Evolutionary conservation across 176 grass and related monocot genomes (phyloP).

Genomic region (Rhynchospora pubera): DNA sequence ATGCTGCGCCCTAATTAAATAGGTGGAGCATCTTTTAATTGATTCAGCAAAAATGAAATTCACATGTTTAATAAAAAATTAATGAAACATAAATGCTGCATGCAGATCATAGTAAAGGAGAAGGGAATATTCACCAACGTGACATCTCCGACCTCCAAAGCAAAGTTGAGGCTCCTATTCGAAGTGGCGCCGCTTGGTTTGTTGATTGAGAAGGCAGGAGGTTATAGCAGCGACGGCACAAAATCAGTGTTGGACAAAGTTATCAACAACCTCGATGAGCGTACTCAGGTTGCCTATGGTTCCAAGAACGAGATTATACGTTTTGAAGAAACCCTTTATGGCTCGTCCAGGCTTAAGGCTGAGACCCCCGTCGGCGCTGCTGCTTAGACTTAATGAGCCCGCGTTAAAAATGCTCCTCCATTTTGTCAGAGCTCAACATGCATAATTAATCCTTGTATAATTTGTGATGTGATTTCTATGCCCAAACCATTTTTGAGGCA

Average conservation of each 20-base stretch:
- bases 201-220: conserved; percentile 90
- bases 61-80: background rate
- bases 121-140: conserved; percentile 99
- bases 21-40: too few species aligned
- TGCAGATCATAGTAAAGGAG: conserved; percentile 98
- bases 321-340: conserved; percentile 89
- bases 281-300: conserved; percentile 86
- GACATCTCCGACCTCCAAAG: conserved; percentile 63
- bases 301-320: conserved; percentile 98
- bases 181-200: conserved; percentile 89
- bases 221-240: conserved; percentile 86
- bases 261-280: conserved; percentile 59
- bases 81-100: background rate
- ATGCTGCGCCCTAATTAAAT: too few species aligned
- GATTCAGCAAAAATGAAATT: too few species aligned
- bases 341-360: conserved; percentile 58
- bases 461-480: background rate
- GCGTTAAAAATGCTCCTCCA: background rate
- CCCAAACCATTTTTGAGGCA: background rate
- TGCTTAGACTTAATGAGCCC: conserved; percentile 23
- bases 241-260: conserved; percentile 80
- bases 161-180: conserved; percentile 90
- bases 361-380: conserved; percentile 45
- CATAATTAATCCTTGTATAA: background rate
- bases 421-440: background rate